Base-by-base conservation (phyloP, 2,329 filamentous ascomycete species). In the Fusarium penzigii region DNA sequence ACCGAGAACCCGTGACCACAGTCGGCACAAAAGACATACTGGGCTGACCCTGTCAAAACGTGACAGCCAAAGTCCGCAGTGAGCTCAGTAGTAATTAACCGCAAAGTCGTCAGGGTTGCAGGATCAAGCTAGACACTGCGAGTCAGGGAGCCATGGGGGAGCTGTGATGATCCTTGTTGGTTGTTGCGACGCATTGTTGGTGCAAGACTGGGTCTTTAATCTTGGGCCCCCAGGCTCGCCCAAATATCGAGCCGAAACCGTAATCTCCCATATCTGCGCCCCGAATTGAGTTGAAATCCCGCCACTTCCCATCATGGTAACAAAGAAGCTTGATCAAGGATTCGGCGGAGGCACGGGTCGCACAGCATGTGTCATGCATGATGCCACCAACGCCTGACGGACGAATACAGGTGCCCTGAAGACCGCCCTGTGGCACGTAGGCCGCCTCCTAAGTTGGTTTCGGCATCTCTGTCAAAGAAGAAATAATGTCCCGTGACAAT, bases 361-460 rank as follows among this genome's bases (percentile, higher is more conserved):
- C 53, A 58, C 49, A 44, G 42, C 53, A 56, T 62, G 55, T 65
- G 52, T 44, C 60, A 63, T 57, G 55, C 60, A 63, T 57, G 55
- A 59, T 49, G 53, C 58, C 55, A 62, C 20, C 59, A 50, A 46
- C 45, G 44, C 39, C 48, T 52, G 38, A 34, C 20, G 43, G 40
- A 50, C 44, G 44, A 42, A 44, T 52, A 44, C 56, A 39, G 46
- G 20, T 44, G 46, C 48, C 48, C 52, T 46, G 39, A 38, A 50
- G 45, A 46, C 40, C 48, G 40, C 55, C 48, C 47, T 32, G 47
- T 47, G 49, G 40, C 44, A 20, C 42, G 20, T 39, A 48, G 44
- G 45, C 38, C 38, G 38, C 49, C 46, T 53, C 57, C 47, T 42
- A 49, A 55, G 52, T 62, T 61, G 53, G 39, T 49, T 52, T 60